phyloP scores from a whole-genome alignment of 2,329 filamentous ascomycete genomes.

The Cladosporium oxysporum region DNA sequence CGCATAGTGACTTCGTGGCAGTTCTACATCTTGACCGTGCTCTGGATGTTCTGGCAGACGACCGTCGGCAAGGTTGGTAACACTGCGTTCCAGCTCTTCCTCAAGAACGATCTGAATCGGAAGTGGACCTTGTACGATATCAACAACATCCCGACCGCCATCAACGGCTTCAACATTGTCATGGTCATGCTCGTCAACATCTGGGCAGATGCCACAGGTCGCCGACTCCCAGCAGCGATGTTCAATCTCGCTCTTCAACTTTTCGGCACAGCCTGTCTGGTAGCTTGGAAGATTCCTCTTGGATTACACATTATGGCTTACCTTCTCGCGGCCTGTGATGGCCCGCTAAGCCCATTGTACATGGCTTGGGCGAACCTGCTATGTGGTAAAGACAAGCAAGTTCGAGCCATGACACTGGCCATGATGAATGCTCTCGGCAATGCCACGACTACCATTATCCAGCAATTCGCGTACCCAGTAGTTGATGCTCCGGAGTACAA shows the following conservation, averaged over 20 bases:
- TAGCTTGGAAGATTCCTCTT: slow-evolving; percentile 4
- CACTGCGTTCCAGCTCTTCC: slow-evolving; percentile 55
- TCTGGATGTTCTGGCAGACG: slow-evolving; percentile 4
- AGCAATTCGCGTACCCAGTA: slow-evolving; percentile 26
- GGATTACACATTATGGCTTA: slow-evolving; percentile 40
- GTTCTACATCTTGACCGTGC: not conserved
- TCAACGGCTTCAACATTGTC: slow-evolving; percentile 3
- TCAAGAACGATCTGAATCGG: slow-evolving; percentile 45
- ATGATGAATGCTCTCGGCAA: slow-evolving; percentile 41
- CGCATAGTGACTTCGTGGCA: slow-evolving; percentile 9
- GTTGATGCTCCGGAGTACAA: slow-evolving; percentile 18
- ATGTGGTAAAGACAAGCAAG: slow-evolving; percentile 38
- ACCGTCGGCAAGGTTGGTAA: not conserved
- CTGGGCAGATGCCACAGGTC: slow-evolving; percentile 37
- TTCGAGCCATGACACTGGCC: slow-evolving; percentile 39
- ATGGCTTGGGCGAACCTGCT: slow-evolving; percentile 42
- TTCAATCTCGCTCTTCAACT: slow-evolving; percentile 31
- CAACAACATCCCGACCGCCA: slow-evolving; percentile 53
- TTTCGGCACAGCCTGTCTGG: slow-evolving; percentile 7
- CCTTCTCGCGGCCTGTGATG: slow-evolving; percentile 41
- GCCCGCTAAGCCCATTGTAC: slow-evolving; percentile 41
- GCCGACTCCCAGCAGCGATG: slow-evolving; percentile 37
- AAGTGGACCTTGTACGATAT: slow-evolving; percentile 56
- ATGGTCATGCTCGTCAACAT: slow-evolving; percentile 12
- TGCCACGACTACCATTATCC: slow-evolving; percentile 25